phyloP scores from a whole-genome alignment of 495 filamentous ascomycete genomes.

The Rhypophila decipiens region DNA sequence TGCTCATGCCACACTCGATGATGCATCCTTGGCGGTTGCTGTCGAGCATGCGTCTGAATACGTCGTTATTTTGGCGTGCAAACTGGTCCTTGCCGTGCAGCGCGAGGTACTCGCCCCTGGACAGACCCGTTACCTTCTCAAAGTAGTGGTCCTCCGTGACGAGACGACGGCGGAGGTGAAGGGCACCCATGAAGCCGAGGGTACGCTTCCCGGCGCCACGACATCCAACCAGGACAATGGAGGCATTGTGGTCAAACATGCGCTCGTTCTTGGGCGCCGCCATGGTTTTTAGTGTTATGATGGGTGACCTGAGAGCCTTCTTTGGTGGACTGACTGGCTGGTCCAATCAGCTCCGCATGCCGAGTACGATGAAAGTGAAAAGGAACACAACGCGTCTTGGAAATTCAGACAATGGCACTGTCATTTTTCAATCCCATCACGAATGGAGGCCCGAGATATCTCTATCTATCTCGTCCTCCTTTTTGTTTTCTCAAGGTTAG shows the following conservation, averaged over 20 bases:
- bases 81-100: slow-evolving; percentile 55
- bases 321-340: background rate
- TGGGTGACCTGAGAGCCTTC: background rate
- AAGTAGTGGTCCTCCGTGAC: slow-evolving; percentile 70
- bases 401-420: no score
- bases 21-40: slow-evolving; percentile 58
- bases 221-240: slow-evolving; percentile 68
- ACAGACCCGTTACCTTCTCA: slow-evolving; percentile 57
- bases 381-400: no score
- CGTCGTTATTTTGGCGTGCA: slow-evolving; percentile 52
- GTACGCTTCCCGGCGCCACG: slow-evolving; percentile 73
- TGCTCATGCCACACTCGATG: slow-evolving; percentile 60
- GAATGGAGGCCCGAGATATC: no score
- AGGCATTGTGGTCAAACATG: slow-evolving; percentile 55
- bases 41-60: slow-evolving; percentile 62
- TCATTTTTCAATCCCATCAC: no score
- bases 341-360: no score
- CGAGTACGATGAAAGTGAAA: no score
- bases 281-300: slow-evolving; percentile 10
- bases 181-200: slow-evolving; percentile 70
- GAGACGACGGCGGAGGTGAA: slow-evolving; percentile 60
- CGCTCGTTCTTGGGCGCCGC: slow-evolving; percentile 30
- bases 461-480: no score
- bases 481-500: no score
- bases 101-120: slow-evolving; percentile 53